Percentiles rank a stretch among this genome's conserved stretches.
Evolutionary conservation across 106 monocot species (phyloP).

Genomic region (Ottelia alismoides): DNA sequence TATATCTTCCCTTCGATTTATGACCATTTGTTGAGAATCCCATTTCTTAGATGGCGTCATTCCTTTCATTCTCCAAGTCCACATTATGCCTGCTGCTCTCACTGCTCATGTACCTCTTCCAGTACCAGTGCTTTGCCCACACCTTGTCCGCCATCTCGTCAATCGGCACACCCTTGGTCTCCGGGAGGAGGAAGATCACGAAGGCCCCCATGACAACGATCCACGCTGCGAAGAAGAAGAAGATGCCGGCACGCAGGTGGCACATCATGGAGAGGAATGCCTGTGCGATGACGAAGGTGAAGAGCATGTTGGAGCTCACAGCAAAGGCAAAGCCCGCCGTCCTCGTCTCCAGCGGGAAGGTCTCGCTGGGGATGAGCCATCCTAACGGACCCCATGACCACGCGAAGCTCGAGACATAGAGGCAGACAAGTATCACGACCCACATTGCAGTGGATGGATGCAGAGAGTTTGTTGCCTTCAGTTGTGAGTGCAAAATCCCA

Average conservation of each 20-base stretch:
- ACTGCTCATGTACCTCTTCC: slow-evolving; percentile 1
- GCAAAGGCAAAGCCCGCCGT: background rate
- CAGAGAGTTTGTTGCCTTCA: slow-evolving; percentile 15
- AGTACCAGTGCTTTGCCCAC: background rate
- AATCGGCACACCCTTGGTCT: background rate
- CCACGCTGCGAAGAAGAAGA: slow-evolving; percentile 1
- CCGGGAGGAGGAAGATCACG: background rate
- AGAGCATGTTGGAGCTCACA: background rate
- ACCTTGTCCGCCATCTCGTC: background rate
- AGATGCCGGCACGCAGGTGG: background rate
- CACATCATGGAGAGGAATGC: slow-evolving; percentile 1
- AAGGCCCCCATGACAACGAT: background rate
- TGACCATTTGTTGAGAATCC: no score
- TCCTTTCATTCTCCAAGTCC: no score
- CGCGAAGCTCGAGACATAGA: slow-evolving; percentile 31
- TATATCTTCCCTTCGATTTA: no score
- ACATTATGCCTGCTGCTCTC: no score
- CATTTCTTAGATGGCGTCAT: no score
- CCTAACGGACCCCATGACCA: slow-evolving; percentile 59
- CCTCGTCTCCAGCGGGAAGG: slow-evolving; percentile 27
- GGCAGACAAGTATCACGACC: slow-evolving; percentile 34
- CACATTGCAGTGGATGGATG: background rate
- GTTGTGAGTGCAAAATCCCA: slow-evolving; percentile 18
- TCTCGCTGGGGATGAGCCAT: slow-evolving; percentile 57
- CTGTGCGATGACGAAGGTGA: background rate